Evolutionary conservation across 2,329 filamentous ascomycete genomes (phyloP).

Genomic region (Aureobasidium sp.): DNA sequence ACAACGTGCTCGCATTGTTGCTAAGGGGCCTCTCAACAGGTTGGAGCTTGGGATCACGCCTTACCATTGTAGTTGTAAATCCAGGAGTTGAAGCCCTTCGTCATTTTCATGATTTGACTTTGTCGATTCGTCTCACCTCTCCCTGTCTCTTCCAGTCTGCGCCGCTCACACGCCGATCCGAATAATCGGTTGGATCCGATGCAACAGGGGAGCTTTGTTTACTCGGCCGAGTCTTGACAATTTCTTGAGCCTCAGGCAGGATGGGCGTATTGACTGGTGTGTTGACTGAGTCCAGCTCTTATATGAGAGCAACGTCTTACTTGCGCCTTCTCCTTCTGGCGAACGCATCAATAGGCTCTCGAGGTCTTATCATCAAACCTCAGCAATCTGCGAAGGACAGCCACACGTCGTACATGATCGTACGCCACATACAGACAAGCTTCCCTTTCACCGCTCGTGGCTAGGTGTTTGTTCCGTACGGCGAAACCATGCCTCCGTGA

Average conservation of each 20-base stretch:
- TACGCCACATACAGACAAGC: neutral
- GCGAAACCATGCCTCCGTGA: conserved; percentile 11
- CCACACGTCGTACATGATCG: neutral
- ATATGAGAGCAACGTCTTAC: neutral
- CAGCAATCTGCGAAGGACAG: neutral
- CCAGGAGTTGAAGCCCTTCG: neutral
- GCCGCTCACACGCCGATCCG: neutral
- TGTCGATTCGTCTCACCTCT: conserved; percentile 6
- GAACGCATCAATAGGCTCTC: neutral
- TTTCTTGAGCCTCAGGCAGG: neutral
- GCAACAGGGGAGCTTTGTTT: neutral
- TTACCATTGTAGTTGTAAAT: neutral
- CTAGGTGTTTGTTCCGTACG: conserved; percentile 2
- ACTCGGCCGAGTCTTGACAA: neutral
- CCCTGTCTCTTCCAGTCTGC: neutral
- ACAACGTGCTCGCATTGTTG: conserved; percentile 8
- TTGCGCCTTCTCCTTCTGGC: neutral
- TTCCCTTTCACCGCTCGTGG: neutral
- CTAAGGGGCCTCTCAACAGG: neutral
- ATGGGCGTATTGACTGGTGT: neutral
- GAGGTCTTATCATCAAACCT: neutral
- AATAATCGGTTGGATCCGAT: neutral
- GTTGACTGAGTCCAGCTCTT: neutral
- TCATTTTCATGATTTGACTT: conserved; percentile 2
- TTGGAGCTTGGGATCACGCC: neutral